Evolutionary conservation across 108 stramenopile species (phyloP), one percentile per base, ranked within the genome.

Genomic region (Cyclotella kingstonii): DNA sequence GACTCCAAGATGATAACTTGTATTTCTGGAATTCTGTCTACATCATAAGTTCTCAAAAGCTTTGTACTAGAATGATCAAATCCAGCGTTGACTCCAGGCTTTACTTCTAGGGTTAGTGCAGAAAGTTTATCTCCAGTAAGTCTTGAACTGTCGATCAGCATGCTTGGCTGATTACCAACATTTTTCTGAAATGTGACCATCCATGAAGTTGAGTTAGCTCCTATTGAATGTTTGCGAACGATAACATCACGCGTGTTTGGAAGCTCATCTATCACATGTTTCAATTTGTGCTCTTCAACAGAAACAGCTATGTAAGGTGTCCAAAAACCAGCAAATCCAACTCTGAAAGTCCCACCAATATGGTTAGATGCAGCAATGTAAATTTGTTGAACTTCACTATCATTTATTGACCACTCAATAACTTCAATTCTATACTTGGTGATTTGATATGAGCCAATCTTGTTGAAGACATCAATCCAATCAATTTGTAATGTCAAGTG

Each of bases 341-440:
- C 63, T 19, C 21, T 50, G 63, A 81, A 81, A 26, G 61, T 41
- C 2, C 80, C 80, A 22, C 8, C 35, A 22, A 70, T 26, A 29
- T 47, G 8, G 29, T 39, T 23, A 38, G 35, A 38, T 11, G 63
- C 42, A 5, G 69, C 45, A 4, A 57, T 11, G n/a, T 41, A 40
- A 5, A 81, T 34, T 40, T 58, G 43, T 54, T 81, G 79, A n/a
- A 67, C 49, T 29, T 81, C 79, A 18, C 43, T 44, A 14, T 27
- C 10, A 15, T 12, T 2, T 41, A 47, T 14, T 9, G 38, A 22
- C 29, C 25, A 53, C 27, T 49, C 49, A 17, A 75, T 80, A 36
- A 67, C 76, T 45, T 84, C 84, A 19, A 82, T 61, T 39, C 39
- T 43, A 69, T 77, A 82, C 40, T 59, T 74, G 35, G 51, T 68